These are phyloP conservation scores for Chlorella variabilis DNA, from an alignment of 163 green algal genomes.

Conservation along the genomic window DNA sequence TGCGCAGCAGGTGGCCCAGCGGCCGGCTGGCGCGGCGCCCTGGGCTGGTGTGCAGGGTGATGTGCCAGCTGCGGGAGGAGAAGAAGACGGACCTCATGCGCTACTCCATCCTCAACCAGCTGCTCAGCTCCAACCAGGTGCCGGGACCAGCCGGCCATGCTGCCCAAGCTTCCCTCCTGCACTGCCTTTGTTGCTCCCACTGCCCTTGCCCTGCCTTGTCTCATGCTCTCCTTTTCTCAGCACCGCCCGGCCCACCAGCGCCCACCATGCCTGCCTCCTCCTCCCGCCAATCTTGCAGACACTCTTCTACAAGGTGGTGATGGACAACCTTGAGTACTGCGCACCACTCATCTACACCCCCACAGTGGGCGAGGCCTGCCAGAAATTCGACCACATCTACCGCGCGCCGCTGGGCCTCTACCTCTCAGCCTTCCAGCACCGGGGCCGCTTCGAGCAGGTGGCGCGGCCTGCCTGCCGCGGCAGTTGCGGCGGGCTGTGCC, in stretches of 20 bases:
- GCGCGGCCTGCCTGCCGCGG: neutral
- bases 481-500: too few species aligned
- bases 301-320: slow-evolving; percentile 66
- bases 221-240: too few species aligned
- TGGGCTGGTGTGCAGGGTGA: slow-evolving; percentile 42
- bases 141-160: too few species aligned
- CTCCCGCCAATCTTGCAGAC: too few species aligned
- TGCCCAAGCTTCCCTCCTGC: too few species aligned
- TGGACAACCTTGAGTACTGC: slow-evolving; percentile 78
- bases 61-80: slow-evolving; percentile 47
- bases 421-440: slow-evolving; percentile 71
- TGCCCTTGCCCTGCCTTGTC: too few species aligned
- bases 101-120: slow-evolving; percentile 46
- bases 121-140: slow-evolving; percentile 53
- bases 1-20: too few species aligned
- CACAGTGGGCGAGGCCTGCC: slow-evolving; percentile 78
- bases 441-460: slow-evolving; percentile 51
- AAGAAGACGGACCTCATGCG: slow-evolving; percentile 35
- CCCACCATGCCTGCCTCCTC: too few species aligned
- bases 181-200: too few species aligned
- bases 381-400: slow-evolving; percentile 66
- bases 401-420: slow-evolving; percentile 73
- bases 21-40: too few species aligned
- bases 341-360: slow-evolving; percentile 69
- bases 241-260: too few species aligned